Evolutionary conservation across 257 asterid genomes (phyloP), one percentile per base, ranked within the genome.

Genomic region (Solanum microdontum): DNA sequence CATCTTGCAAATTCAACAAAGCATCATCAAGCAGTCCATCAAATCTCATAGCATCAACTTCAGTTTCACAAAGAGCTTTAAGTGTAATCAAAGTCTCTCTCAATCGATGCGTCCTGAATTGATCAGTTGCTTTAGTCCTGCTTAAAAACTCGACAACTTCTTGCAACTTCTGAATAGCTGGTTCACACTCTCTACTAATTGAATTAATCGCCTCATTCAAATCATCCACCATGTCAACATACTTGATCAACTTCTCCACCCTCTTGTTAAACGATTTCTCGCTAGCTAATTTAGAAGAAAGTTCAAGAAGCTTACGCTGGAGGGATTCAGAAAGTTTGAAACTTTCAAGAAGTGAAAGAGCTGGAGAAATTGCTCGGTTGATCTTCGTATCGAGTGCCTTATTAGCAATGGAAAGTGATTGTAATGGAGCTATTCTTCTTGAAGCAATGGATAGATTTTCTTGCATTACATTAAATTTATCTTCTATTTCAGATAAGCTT

Each of bases 81-180:
- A 95, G 92, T 66, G 98, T 94, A 51, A 89, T 75, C 93, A 95
- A 28, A 62, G 97, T 92, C 90, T 95, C 98, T 87, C 86, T 94
- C 55, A 94, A 72, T 7, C 94, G 91, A 48, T 86, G 88, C 34
- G 94, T 93, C 89, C 97, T 88, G 89, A 90, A 93, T 32, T 87
- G 92, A 89, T 95, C 98, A 4, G 96, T 89, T 17, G 98, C 98
- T 84, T 94, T 95, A 5, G 98, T 95, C 93, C 98, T 91, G 82
- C 98, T 95, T 92, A 95, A 66, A 87, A 93, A 95, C 94, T 95
- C 98, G 83, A 95, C 98, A 84, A 93, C 98, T 87, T 95, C 97
- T 34, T 94, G 98, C 69, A 95, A 90, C 92, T 94, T 95, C 90
- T 92, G 98, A 73, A 94, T 92, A 3, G 95, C 94, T 4, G 97